Conservation (phyloP, 1,284 basidiomycete genomes). For the Inonotus obliquus region DNA sequence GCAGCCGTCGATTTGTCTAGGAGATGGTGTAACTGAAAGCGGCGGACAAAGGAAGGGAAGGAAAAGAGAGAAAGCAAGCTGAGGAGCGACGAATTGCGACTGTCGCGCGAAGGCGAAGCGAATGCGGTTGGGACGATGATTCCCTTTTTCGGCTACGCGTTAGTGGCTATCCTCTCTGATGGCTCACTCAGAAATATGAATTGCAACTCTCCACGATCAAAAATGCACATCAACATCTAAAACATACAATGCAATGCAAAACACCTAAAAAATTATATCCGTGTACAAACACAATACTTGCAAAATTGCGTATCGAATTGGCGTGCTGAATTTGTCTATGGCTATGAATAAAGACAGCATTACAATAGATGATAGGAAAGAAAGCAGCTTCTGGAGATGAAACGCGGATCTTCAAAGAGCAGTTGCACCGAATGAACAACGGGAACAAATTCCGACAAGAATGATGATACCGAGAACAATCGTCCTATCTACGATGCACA, state of each 20-base stretch:
- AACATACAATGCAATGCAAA: neutral
- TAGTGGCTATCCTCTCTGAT: neutral
- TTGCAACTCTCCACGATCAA: neutral
- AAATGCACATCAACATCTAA: neutral
- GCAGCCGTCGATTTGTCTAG: neutral
- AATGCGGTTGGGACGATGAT: neutral
- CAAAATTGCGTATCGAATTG: neutral
- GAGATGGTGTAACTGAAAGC: neutral
- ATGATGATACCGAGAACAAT: too few species aligned
- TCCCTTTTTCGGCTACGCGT: neutral
- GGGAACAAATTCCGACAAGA: too few species aligned
- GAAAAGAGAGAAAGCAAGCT: neutral
- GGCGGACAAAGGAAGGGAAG: neutral
- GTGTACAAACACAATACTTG: neutral
- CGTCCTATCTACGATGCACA: too few species aligned
- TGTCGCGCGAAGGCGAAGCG: neutral
- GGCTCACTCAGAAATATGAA: neutral
- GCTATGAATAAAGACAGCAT: neutral
- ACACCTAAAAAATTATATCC: neutral
- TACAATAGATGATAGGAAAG: neutral
- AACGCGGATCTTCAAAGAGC: too few species aligned
- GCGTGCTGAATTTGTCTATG: neutral
- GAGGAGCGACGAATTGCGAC: neutral
- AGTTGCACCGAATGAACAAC: too few species aligned
- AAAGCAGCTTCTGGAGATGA: neutral